These are phyloP conservation scores for Coix lacrymajobi DNA, from an alignment of 176 grass and related monocot species.

Conservation along the genomic window DNA sequence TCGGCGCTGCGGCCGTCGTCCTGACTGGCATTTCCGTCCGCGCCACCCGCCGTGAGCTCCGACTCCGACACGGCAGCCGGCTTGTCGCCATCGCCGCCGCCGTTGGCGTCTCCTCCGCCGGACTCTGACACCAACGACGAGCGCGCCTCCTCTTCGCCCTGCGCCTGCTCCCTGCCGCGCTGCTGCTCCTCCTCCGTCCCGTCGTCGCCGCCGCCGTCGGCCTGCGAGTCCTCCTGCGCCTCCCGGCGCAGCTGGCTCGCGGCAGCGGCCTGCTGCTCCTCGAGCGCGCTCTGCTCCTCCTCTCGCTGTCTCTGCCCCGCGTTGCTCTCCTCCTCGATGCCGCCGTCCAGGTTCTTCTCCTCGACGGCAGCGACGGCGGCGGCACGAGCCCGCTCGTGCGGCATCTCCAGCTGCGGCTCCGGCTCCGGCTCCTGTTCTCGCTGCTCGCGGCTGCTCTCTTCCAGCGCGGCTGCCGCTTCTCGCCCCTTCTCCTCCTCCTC, in stretches of 20 bases:
- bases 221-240: constrained; percentile 25
- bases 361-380: constrained; percentile 17
- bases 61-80: constrained; percentile 8
- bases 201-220: not conserved
- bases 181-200: constrained; percentile 5
- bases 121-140: not conserved
- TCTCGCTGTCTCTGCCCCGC: constrained; percentile 50
- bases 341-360: constrained; percentile 70
- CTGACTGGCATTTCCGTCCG: not conserved
- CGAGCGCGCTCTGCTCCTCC: constrained; percentile 48
- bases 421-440: not conserved
- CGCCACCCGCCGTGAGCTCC: constrained; percentile 2
- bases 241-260: constrained; percentile 29
- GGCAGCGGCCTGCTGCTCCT: constrained; percentile 21
- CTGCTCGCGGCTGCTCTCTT: constrained; percentile 1
- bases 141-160: not conserved
- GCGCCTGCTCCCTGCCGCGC: not conserved
- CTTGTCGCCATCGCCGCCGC: constrained; percentile 17
- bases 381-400: not conserved
- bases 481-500: constrained; percentile 10
- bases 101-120: not conserved
- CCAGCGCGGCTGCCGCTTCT: not conserved
- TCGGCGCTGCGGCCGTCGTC: not conserved
- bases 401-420: constrained; percentile 29
- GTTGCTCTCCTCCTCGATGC: constrained; percentile 61